These are phyloP conservation scores for Suillus placidus DNA, from an alignment of 768 basidiomycete species.

Conservation along the genomic window DNA sequence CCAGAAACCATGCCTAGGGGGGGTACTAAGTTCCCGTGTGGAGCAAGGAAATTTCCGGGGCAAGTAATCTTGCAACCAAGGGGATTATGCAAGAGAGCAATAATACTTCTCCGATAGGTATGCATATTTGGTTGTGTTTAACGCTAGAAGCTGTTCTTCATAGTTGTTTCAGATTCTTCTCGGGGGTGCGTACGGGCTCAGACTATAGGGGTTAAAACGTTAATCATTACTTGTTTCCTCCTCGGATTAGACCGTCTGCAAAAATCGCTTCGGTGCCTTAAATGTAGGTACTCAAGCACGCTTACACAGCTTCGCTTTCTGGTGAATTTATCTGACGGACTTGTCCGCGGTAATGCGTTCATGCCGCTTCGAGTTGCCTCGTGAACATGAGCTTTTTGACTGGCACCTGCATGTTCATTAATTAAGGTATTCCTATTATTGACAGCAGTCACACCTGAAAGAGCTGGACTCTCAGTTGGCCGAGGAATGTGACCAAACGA, in stretches of 20 bases:
- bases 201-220: no score
- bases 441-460: neutral
- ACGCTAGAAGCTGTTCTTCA: neutral
- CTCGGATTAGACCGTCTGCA: neutral
- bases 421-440: neutral
- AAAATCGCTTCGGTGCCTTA: neutral
- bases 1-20: neutral
- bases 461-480: neutral
- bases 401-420: neutral
- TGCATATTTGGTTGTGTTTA: neutral
- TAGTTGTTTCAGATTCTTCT: neutral
- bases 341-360: neutral
- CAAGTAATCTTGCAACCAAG: neutral
- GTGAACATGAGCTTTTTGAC: neutral
- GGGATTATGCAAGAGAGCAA: neutral
- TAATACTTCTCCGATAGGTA: neutral
- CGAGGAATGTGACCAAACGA: neutral
- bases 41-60: neutral
- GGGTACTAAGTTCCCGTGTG: neutral
- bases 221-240: no score
- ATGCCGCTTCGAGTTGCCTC: neutral
- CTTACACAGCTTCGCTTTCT: neutral
- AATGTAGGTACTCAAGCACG: neutral
- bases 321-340: neutral
- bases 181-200: no score